Conservation (phyloP, 768 basidiomycete species). For the Pseudohyphozyma bogoriensis region DNA sequence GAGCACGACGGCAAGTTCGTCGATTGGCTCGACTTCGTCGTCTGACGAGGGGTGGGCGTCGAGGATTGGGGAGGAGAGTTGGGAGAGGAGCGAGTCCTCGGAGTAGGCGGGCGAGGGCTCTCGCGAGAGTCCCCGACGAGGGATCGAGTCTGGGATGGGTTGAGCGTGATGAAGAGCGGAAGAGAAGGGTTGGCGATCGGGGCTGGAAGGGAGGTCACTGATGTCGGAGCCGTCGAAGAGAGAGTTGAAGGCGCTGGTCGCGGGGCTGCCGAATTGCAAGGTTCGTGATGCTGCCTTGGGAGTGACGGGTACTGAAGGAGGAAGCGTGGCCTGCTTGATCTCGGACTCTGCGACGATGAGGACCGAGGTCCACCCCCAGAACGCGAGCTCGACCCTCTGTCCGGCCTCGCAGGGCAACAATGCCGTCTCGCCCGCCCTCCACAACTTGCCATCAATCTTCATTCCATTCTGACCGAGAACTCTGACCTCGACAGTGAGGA, state of each 20-base stretch:
- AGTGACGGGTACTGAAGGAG: background rate
- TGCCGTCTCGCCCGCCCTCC: slow-evolving; percentile 2
- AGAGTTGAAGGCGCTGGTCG: background rate
- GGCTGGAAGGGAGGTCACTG: background rate
- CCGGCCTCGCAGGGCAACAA: background rate
- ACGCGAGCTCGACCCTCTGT: background rate
- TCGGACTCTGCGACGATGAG: slow-evolving; percentile 7
- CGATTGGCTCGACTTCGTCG: background rate
- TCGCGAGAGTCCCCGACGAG: background rate
- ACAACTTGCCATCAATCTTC: slow-evolving; percentile 24
- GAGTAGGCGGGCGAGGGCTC: background rate
- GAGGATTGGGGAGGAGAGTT: background rate
- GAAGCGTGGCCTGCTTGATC: background rate
- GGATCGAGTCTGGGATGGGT: background rate
- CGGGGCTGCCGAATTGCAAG: background rate
- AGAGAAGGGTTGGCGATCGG: background rate
- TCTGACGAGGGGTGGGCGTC: background rate
- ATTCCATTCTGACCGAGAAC: slow-evolving; percentile 25
- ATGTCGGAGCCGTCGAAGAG: slow-evolving; percentile 4
- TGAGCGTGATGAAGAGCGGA: no score
- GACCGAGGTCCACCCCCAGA: slow-evolving; percentile 20
- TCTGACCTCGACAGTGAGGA: slow-evolving; percentile 9
- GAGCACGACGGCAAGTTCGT: background rate
- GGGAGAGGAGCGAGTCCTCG: background rate
- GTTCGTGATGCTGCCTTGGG: no score